phyloP scores from a whole-genome alignment of 352 stramenopile species.

The Elongisporangium undulatum region DNA sequence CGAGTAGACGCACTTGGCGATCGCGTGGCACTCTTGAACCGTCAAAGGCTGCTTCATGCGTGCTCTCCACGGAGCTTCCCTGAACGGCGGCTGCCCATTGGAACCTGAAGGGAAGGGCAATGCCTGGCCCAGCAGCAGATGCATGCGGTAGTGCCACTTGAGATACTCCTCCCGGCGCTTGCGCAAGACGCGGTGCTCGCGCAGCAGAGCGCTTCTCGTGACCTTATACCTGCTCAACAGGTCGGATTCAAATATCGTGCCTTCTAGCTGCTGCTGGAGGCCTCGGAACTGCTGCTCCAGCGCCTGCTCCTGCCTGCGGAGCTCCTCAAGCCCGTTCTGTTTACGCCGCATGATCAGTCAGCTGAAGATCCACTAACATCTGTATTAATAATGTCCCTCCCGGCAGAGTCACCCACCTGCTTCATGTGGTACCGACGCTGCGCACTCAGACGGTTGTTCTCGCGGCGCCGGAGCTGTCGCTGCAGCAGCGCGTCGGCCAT shows the following conservation, averaged over 20 bases:
- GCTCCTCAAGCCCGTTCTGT: not conserved
- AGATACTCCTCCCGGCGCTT: not conserved
- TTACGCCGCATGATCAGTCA: not conserved
- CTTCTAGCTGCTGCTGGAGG: too few species aligned
- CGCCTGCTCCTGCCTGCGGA: not conserved
- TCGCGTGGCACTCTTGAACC: not conserved
- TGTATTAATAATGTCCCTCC: too few species aligned
- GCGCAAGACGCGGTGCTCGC: not conserved
- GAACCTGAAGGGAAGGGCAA: too few species aligned
- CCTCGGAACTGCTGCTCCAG: not conserved
- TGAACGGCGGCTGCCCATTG: not conserved
- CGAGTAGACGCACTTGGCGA: not conserved
- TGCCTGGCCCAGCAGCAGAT: not conserved
- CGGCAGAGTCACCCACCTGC: not conserved
- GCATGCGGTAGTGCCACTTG: not conserved
- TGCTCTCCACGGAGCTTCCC: not conserved
- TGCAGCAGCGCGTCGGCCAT: not conserved
- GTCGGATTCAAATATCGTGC: not conserved
- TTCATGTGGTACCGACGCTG: not conserved
- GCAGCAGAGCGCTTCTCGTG: not conserved
- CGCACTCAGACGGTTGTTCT: not conserved
- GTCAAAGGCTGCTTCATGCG: not conserved
- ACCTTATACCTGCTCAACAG: too few species aligned
- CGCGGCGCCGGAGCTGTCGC: not conserved
- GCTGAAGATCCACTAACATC: not conserved